These are phyloP conservation scores for Syzygium malaccense DNA, from an alignment of 441 rosid genomes.

Conservation along the genomic window DNA sequence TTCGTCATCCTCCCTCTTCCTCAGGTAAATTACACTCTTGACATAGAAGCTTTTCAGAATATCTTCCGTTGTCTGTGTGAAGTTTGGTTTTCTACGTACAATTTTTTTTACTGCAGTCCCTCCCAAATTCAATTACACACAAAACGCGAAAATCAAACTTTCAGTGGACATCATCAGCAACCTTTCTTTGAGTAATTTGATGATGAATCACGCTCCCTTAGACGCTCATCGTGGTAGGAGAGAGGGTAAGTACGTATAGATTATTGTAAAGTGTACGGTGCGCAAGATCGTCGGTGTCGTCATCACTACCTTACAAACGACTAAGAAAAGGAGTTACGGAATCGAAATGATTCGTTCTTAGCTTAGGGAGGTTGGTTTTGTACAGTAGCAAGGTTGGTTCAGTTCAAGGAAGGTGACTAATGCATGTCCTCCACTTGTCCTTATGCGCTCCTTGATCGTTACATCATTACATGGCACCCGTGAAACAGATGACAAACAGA, in stretches of 20 bases:
- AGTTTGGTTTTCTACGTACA: background rate
- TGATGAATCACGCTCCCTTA: background rate
- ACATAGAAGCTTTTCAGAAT: background rate
- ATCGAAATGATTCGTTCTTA: background rate
- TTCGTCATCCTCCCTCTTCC: conserved; percentile 80
- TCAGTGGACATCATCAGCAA: background rate
- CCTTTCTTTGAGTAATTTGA: background rate
- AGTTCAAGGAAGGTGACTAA: background rate
- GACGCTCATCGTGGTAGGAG: background rate
- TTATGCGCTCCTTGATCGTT: background rate
- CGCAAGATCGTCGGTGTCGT: background rate
- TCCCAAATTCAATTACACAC: background rate
- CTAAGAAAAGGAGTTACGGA: background rate
- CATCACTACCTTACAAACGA: background rate
- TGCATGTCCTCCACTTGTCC: background rate
- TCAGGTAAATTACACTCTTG: conserved; percentile 39
- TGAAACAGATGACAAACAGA: background rate
- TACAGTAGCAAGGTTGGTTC: background rate
- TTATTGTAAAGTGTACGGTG: background rate
- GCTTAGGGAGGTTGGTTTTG: background rate
- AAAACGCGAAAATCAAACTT: background rate
- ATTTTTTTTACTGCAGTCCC: background rate
- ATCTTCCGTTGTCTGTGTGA: background rate
- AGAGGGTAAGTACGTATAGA: background rate
- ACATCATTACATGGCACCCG: conserved; percentile 2